These are phyloP conservation scores for Nicotiana otophora DNA, from an alignment of 257 asterid species.

Conservation along the genomic window DNA sequence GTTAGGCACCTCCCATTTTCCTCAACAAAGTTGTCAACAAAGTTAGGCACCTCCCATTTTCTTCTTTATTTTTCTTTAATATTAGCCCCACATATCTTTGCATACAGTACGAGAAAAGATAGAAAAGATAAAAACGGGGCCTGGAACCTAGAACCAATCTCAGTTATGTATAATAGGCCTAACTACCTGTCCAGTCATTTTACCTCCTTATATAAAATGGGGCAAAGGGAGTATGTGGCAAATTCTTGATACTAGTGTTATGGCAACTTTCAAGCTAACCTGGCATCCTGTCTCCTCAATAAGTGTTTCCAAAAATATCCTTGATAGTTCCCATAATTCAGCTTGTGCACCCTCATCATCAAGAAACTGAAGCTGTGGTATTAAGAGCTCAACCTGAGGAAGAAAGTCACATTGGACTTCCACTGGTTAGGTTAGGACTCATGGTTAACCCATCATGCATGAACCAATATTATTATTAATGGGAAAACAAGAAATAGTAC, in stretches of 20 bases:
- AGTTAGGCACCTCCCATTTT: no score
- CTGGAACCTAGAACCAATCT: neutral
- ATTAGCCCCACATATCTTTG: neutral
- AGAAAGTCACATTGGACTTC: slow-evolving; percentile 8
- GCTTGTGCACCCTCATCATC: slow-evolving; percentile 95
- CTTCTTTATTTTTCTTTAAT: no score
- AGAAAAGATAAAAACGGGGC: neutral
- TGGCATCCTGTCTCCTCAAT: slow-evolving; percentile 72
- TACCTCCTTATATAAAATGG: neutral
- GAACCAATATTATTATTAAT: neutral
- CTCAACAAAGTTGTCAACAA: no score
- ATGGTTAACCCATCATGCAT: neutral
- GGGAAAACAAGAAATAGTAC: neutral
- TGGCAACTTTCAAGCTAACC: slow-evolving; percentile 30
- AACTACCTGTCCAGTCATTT: neutral
- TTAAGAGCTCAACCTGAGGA: slow-evolving; percentile 80
- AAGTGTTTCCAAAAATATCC: slow-evolving; percentile 65
- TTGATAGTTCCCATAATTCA: slow-evolving; percentile 89
- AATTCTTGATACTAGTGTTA: neutral
- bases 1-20: no score
- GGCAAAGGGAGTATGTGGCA: neutral
- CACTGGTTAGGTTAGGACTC: neutral
- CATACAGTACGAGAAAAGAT: neutral
- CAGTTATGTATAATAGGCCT: neutral
- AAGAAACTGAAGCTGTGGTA: slow-evolving; percentile 89